Conservation (phyloP, 306 rosid species). For the Rubus parviflorus region DNA sequence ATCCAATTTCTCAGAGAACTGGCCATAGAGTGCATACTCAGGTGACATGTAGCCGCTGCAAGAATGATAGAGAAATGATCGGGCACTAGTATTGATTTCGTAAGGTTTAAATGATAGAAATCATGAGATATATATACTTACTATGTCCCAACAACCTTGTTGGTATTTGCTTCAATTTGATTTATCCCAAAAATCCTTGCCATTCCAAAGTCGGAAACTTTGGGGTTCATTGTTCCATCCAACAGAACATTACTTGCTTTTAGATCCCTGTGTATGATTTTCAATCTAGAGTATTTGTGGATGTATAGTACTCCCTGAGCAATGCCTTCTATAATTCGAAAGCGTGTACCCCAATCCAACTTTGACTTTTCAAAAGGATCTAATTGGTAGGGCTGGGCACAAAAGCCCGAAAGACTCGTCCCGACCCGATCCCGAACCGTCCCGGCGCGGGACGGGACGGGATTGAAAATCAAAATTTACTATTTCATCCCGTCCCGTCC, state of each 20-base stretch:
- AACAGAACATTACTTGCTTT: slow-evolving; percentile 28
- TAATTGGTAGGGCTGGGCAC: background rate
- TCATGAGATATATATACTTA: background rate
- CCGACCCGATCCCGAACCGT: too few relatives aligned
- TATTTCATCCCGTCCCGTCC: too few relatives aligned
- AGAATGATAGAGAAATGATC: background rate
- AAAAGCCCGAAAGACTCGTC: too few relatives aligned
- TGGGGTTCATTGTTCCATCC: slow-evolving; percentile 24
- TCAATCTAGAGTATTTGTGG: slow-evolving; percentile 29
- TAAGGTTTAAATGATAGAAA: background rate
- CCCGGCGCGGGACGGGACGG: too few relatives aligned
- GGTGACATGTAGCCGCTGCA: slow-evolving; percentile 30
- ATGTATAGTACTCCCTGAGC: slow-evolving; percentile 24
- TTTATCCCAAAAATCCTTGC: slow-evolving; percentile 20
- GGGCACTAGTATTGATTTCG: background rate
- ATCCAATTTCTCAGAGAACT: slow-evolving; percentile 20
- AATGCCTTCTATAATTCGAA: slow-evolving; percentile 30
- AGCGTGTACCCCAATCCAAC: slow-evolving; percentile 37
- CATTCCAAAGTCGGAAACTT: slow-evolving; percentile 26
- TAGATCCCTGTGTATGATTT: slow-evolving; percentile 23
- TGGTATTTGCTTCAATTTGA: slow-evolving; percentile 21
- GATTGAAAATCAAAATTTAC: too few relatives aligned
- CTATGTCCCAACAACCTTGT: slow-evolving; percentile 25
- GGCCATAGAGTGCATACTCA: slow-evolving; percentile 22
- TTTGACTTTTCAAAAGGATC: background rate